These are phyloP conservation scores for Cylindrotheca closterium DNA, from an alignment of 108 stramenopile genomes.

Conservation along the genomic window DNA sequence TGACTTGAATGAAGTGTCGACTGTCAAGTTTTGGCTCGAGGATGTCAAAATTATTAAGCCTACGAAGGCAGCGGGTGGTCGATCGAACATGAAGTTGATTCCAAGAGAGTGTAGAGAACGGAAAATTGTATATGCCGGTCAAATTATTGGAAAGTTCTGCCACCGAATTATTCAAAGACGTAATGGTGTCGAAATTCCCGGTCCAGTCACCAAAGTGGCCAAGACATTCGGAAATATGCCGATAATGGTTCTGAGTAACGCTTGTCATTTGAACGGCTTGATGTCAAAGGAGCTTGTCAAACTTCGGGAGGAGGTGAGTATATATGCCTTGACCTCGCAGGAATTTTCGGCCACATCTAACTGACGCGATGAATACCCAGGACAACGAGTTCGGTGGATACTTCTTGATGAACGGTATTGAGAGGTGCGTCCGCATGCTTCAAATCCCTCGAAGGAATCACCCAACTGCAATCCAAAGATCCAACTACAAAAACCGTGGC, in stretches of 20 bases:
- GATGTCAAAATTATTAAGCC: constrained; percentile 65
- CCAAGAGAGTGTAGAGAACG: constrained; percentile 86
- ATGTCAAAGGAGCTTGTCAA: constrained; percentile 50
- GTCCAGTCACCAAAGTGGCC: constrained; percentile 29
- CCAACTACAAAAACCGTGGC: constrained; percentile 92
- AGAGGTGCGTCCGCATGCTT: constrained; percentile 92
- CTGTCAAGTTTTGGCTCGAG: constrained; percentile 73
- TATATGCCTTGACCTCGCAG: background rate
- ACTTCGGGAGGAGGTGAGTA: constrained; percentile 69
- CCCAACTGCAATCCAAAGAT: constrained; percentile 87
- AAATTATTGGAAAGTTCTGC: constrained; percentile 73
- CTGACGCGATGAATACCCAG: constrained; percentile 36
- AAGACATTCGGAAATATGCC: constrained; percentile 90
- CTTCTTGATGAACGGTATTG: constrained; percentile 96
- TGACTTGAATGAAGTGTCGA: constrained; percentile 36
- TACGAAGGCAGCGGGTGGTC: constrained; percentile 34
- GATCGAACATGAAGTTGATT: constrained; percentile 36
- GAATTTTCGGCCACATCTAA: background rate
- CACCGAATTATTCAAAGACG: constrained; percentile 55
- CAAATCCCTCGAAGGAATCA: constrained; percentile 94
- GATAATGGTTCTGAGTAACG: constrained; percentile 88
- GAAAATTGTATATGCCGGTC: constrained; percentile 72
- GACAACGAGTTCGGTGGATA: constrained; percentile 96
- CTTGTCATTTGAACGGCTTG: constrained; percentile 68
- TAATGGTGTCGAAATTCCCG: constrained; percentile 50